Conservation (phyloP, 225 moss, liverwort and hornwort species). For the Pseudoscleropodium purum region DNA sequence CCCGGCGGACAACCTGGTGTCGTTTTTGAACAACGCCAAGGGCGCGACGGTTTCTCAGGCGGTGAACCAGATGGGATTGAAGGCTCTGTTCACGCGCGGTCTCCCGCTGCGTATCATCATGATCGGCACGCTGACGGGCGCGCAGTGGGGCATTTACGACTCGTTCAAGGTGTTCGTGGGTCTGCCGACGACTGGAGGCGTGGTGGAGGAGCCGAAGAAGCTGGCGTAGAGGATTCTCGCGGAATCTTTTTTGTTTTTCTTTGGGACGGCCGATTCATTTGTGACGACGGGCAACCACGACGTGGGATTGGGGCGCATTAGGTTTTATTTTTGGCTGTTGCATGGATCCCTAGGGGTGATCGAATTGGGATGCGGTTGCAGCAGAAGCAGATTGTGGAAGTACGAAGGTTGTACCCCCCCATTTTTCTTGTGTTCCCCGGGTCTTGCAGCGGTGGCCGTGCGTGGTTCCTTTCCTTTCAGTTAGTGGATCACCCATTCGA, state of each 20-base stretch:
- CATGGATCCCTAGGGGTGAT: not conserved
- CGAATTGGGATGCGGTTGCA: not conserved
- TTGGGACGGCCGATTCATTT: not conserved
- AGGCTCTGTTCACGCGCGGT: slow-evolving; percentile 59
- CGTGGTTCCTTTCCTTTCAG: not conserved
- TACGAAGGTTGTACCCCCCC: not conserved
- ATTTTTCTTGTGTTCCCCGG: slow-evolving; percentile 14
- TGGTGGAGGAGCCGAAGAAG: slow-evolving; percentile 45
- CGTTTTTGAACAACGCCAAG: slow-evolving; percentile 67
- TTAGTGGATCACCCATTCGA: not conserved
- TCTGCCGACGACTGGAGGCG: slow-evolving; percentile 57
- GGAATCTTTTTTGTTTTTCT: not conserved
- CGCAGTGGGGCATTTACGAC: slow-evolving; percentile 75
- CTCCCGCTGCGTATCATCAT: slow-evolving; percentile 66
- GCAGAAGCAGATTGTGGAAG: not conserved
- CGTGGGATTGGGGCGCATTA: not conserved
- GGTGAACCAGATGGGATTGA: slow-evolving; percentile 40
- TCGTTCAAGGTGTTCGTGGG: slow-evolving; percentile 72
- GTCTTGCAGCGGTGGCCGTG: not conserved
- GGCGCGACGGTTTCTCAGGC: slow-evolving; percentile 56
- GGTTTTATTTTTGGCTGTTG: not conserved
- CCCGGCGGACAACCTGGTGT: slow-evolving; percentile 80
- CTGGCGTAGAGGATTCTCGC: not conserved
- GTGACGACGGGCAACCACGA: not conserved
- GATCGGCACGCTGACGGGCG: slow-evolving; percentile 63